Evolutionary conservation across 805 yeast genomes (phyloP), one percentile per base, ranked within the genome.

Genomic region (Komagataella mondaviorum): DNA sequence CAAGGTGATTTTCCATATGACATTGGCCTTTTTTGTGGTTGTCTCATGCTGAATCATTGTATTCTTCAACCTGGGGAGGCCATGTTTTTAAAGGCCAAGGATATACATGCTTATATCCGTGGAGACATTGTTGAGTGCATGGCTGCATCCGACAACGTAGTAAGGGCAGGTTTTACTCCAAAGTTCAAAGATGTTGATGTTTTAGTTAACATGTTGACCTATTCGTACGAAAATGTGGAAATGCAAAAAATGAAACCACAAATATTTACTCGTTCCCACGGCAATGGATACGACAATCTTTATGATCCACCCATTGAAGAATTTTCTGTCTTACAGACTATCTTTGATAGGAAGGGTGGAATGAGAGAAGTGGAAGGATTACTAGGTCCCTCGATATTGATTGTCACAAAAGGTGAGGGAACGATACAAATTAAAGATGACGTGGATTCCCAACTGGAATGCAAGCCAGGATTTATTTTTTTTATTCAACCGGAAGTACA

Each of bases 141-240:
- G 99, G 99, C 99, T 46, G 97, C 99, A 6, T 84, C 95, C 45
- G 99, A 93, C 67, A 93, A 93, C 62, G 99, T 93, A 53, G 97
- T 93, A 49, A 81, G 99, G 67, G 96, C 97, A 3, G 99, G 99
- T 12, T 93, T 93, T 75, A 93, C 99, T n/a, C 99, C 99, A 55
- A 93, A 93, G 68, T 93, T 91, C 73, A 93, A 91, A 71, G 99
- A 93, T 67, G 98, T 93, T 54, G 69, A 81, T 53, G 88, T 85
- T 61, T 78, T 93, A 63, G 97, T 93, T 47, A 80, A 77, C 51
- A 88, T 88, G 93, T 79, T 93, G 65, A 90, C 96, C 3, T 93
- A 91, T 66, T 75, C 86, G 23, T 85, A 85, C 60, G 95, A 86
- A 51, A 81, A 95, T 22, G 96, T 91, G 49, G 89, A 82, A 58